Base-by-base conservation (phyloP, 208 protist genomes). In the Trypanosoma cruzi region DNA sequence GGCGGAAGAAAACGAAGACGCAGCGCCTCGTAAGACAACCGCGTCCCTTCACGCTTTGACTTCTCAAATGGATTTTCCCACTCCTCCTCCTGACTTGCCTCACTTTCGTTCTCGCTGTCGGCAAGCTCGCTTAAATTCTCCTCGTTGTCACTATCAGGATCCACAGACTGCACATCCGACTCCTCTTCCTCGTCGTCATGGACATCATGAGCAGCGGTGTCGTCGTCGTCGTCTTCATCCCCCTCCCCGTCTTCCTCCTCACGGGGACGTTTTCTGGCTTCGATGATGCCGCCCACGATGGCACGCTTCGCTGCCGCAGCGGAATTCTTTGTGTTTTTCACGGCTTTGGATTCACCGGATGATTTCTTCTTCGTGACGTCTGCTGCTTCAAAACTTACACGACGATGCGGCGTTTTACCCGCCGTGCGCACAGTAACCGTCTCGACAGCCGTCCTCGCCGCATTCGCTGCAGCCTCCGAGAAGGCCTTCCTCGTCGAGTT, bases 1-100 rank as follows among this genome's bases (percentile, higher is more conserved):
- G 83, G 36, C 10, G 90, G 90, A 46, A 96, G 81, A 64, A 92
- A 93, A 52, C 88, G 84, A 28, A 96, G 83, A n/a, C 82, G 80
- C 14, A 96, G 84, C 11, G 55, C 90, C 6, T 76, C 55, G 75
- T 95, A 95, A 22, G 86, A 65, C 22, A 85, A 71, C 46, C 60
- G 62, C 13, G 52, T 77, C 60, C 75, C 78, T 8, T 71, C 70
- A 42, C 72, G 69, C 57, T 80, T 67, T 5, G 77, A 57, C 64
- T 70, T 71, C 36, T 78, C 71, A 57, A 81, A 82, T 0, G 75
- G 80, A 64, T 86, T 86, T 36, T 71, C 60, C 68, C 67, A 66
- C 28, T 46, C 69, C 34, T 32, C 54, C 48, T 75, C 68, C 44
- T 81, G 68, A 62, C 71, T 69, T 29, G 37, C 44, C 37, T 61